These are phyloP conservation scores for Venturia carpophila DNA, from an alignment of 2,329 filamentous ascomycete species.

Conservation along the genomic window DNA sequence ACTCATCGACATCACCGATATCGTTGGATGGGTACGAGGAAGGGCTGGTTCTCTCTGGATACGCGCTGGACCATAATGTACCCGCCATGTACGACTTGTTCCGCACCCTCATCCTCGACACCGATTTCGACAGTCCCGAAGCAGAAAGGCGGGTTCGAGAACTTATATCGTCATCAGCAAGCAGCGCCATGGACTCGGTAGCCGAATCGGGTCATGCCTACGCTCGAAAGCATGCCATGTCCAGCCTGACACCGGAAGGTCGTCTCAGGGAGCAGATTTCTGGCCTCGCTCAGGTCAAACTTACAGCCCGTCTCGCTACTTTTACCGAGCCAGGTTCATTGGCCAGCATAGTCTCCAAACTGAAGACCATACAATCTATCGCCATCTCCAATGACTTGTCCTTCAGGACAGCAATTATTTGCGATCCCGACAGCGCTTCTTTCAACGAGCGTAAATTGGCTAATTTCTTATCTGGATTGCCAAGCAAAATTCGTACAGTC, in stretches of 20 bases:
- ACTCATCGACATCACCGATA: slow-evolving; percentile 68
- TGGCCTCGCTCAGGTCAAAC: slow-evolving; percentile 82
- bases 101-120: slow-evolving; percentile 71
- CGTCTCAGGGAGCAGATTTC: slow-evolving; percentile 75
- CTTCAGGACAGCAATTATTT: slow-evolving; percentile 77
- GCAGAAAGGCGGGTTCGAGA: slow-evolving; percentile 78
- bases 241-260: slow-evolving; percentile 64
- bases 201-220: slow-evolving; percentile 84
- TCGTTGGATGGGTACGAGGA: slow-evolving; percentile 66
- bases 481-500: slow-evolving; percentile 26
- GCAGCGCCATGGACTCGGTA: slow-evolving; percentile 85
- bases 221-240: slow-evolving; percentile 75
- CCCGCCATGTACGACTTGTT: slow-evolving; percentile 85
- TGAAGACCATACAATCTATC: slow-evolving; percentile 76
- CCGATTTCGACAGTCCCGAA: slow-evolving; percentile 78
- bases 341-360: slow-evolving; percentile 67
- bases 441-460: slow-evolving; percentile 64
- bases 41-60: slow-evolving; percentile 76
- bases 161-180: slow-evolving; percentile 76
- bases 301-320: slow-evolving; percentile 70
- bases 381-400: slow-evolving; percentile 60
- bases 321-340: slow-evolving; percentile 62
- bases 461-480: slow-evolving; percentile 60
- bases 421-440: slow-evolving; percentile 63
- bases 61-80: slow-evolving; percentile 82